Base-by-base conservation (phyloP, 2,329 filamentous ascomycete species). In the Sarocladium brachiariae region DNA sequence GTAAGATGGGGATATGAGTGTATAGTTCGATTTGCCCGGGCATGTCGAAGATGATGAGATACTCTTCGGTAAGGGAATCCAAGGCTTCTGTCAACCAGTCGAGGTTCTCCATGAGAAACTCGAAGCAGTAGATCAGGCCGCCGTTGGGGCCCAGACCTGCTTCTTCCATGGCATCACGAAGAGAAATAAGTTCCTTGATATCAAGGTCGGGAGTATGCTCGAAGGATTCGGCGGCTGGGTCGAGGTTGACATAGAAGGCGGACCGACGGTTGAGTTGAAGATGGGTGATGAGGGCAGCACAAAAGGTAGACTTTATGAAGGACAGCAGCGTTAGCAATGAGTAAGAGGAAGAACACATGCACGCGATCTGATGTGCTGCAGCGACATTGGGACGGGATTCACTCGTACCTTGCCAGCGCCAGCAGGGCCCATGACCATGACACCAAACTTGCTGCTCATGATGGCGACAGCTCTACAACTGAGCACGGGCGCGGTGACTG, bases 11-110 rank as follows among this genome's bases (percentile, higher is more conserved):
- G 30, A 97, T 87, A 66, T 99, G 93, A 2, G 92, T 97, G 72
- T 97, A 99, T 13, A 99, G 81, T 71, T 99, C 93, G 68, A 99
- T 97, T 73, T 99, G 93, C 52, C 93, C 93, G 0, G 93, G 93
- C 87, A 97, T 96, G 70, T 99, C 93, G 71, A 99, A 90, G 56
- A 99, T 87, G 68, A 97, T 95, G 55, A 99, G 80, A 68, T 96
- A 96, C 61, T 97, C 93, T 61, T 99, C 93, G 9, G 89, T 92
- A 51, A 95, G 75, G 37, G 83, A 80, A 60, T 95, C 89, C 51
- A 96, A 81, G 16, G 87, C 83, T 55, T 95, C 87, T 43, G 87
- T 88, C 47, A 96, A 74, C 70, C 93, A 96, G 70, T 96, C 90
- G 55, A 96, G 83, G 65, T 96, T 96, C 66, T 96, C 88, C 65